phyloP scores from a whole-genome alignment of 2,329 filamentous ascomycete genomes.

The Penicillium corylophilum region DNA sequence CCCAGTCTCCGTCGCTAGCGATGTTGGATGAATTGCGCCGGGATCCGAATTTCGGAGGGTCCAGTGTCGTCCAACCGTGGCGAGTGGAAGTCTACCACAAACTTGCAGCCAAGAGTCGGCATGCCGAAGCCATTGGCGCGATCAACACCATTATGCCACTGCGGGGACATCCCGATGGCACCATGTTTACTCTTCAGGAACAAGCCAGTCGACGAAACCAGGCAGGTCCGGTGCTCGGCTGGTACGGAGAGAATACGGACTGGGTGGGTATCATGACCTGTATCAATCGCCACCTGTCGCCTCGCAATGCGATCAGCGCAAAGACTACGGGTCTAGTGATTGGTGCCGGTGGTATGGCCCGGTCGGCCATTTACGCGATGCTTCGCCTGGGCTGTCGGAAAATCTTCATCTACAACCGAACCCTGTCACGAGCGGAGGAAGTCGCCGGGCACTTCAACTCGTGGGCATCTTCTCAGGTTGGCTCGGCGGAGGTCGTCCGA shows the following conservation, averaged over 20 bases:
- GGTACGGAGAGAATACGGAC: slow-evolving; percentile 48
- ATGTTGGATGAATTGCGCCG: slow-evolving; percentile 38
- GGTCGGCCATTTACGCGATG: slow-evolving; percentile 75
- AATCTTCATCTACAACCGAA: slow-evolving; percentile 73
- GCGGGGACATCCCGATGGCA: slow-evolving; percentile 37
- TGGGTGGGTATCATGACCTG: slow-evolving; percentile 46
- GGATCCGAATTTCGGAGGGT: slow-evolving; percentile 42
- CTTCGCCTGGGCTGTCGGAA: slow-evolving; percentile 73
- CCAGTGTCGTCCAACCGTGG: slow-evolving; percentile 47
- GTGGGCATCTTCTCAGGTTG: slow-evolving; percentile 43
- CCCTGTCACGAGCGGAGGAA: slow-evolving; percentile 62
- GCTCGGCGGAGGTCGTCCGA: slow-evolving; percentile 37
- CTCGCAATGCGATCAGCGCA: slow-evolving; percentile 54
- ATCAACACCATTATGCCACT: slow-evolving; percentile 47
- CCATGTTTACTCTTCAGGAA: slow-evolving; percentile 37
- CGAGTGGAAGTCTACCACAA: slow-evolving; percentile 41
- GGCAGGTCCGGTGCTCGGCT: slow-evolving; percentile 41
- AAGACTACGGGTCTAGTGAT: slow-evolving; percentile 55
- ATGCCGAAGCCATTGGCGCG: slow-evolving; percentile 47
- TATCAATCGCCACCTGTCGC: slow-evolving; percentile 43
- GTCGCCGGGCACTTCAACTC: slow-evolving; percentile 69
- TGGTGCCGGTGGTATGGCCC: slow-evolving; percentile 71
- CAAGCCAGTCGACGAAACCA: slow-evolving; percentile 45
- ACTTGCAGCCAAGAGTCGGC: slow-evolving; percentile 39
- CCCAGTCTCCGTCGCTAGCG: slow-evolving; percentile 37